A percentile compares a stretch with the other conserved stretches of the same genome.
Evolutionary conservation across 2,329 filamentous ascomycete species (phyloP).

Genomic region (Xylaria sp.): DNA sequence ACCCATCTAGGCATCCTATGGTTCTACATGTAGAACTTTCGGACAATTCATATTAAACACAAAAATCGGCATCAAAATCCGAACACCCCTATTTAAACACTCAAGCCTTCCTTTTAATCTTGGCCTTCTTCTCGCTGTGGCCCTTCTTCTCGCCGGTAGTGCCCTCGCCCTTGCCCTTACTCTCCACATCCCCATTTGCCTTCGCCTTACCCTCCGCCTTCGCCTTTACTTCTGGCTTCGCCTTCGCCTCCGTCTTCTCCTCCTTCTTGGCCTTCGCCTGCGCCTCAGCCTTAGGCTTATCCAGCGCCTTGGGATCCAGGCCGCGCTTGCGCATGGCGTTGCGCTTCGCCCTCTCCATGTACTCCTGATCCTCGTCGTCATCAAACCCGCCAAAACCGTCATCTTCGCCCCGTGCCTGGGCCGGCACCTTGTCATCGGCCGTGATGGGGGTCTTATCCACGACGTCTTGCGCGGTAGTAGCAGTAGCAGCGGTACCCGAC

Average conservation of each 20-base stretch:
- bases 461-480: conserved; percentile 41
- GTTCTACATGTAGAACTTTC: too few relatives aligned
- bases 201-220: conserved; percentile 3
- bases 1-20: too few relatives aligned
- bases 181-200: background rate
- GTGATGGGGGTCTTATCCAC: conserved; percentile 72
- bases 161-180: conserved; percentile 6
- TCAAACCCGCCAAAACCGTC: conserved; percentile 71
- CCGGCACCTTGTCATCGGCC: conserved; percentile 46
- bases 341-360: conserved; percentile 73
- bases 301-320: conserved; percentile 67
- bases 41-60: background rate
- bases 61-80: background rate
- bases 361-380: conserved; percentile 70
- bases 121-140: conserved; percentile 16
- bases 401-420: conserved; percentile 46
- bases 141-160: conserved; percentile 14
- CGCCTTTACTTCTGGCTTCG: conserved; percentile 37
- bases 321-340: conserved; percentile 75
- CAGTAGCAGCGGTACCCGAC: too few relatives aligned
- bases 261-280: conserved; percentile 33
- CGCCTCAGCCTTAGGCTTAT: conserved; percentile 42
- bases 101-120: conserved; percentile 32
- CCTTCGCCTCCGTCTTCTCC: conserved; percentile 46
- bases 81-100: conserved; percentile 2